Percentiles rank a stretch among this genome's conserved stretches.
phyloP scores from a whole-genome alignment of 371 early-diverging fungal species.

The Mortierella sp. region DNA sequence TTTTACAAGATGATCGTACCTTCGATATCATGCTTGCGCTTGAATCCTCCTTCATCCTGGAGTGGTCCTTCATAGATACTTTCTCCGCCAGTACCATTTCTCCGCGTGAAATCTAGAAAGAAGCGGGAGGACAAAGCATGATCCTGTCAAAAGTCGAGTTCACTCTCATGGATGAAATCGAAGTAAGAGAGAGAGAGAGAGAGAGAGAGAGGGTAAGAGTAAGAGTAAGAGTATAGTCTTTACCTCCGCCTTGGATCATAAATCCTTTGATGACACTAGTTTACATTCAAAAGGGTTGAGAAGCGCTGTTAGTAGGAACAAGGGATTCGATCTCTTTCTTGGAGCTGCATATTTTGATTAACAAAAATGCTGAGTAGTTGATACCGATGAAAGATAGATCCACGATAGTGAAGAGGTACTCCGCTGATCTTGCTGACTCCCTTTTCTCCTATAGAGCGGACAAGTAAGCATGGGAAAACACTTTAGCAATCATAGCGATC shows the following conservation, averaged over 20 bases:
- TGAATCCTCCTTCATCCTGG: constrained; percentile 85
- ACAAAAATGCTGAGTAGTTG: not conserved
- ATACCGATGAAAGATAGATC: constrained; percentile 73
- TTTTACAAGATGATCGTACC: constrained; percentile 36
- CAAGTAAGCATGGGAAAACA: no score
- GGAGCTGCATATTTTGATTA: no score
- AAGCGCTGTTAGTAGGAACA: not conserved
- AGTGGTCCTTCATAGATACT: constrained; percentile 82
- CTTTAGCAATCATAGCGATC: no score
- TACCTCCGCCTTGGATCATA: constrained; percentile 79
- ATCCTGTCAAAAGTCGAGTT: constrained; percentile 7
- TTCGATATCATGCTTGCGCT: constrained; percentile 82
- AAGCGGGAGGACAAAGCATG: no score
- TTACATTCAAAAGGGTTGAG: no score
- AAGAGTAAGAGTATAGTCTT: not conserved
- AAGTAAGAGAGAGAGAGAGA: not conserved
- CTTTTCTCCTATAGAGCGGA: constrained; percentile 63
- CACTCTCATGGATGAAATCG: constrained; percentile 4
- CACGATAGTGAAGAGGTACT: constrained; percentile 71
- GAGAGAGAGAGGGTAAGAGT: not conserved
- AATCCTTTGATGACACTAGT: constrained; percentile 82
- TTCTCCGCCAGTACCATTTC: constrained; percentile 89
- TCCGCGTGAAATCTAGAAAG: constrained; percentile 72
- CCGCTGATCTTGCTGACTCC: constrained; percentile 77
- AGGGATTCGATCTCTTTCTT: no score